phyloP scores from a whole-genome alignment of 148 eudicot species.

The Vaccinium darrowii region DNA sequence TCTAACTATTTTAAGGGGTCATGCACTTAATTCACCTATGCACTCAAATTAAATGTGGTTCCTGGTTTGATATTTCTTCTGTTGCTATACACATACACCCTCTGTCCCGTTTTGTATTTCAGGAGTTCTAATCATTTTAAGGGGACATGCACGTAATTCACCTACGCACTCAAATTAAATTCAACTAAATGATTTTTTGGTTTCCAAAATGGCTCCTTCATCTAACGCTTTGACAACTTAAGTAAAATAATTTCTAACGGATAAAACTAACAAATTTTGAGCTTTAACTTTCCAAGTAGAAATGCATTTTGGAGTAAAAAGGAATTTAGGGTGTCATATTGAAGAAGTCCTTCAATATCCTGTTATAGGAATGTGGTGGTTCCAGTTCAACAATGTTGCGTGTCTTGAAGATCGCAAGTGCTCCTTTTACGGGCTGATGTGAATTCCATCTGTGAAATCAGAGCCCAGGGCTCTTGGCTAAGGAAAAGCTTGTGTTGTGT shows the following conservation, averaged over 20 bases:
- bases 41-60: background rate
- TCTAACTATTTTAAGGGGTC: background rate
- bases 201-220: background rate
- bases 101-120: background rate
- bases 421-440: background rate
- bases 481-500: background rate
- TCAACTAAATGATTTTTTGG: background rate
- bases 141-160: background rate
- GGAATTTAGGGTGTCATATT: background rate
- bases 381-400: background rate
- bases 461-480: background rate
- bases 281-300: background rate
- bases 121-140: background rate
- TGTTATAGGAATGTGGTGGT: background rate
- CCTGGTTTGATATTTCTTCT: background rate
- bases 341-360: background rate
- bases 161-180: background rate
- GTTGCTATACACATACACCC: background rate
- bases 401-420: background rate
- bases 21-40: background rate
- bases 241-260: background rate
- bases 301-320: background rate
- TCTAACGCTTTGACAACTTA: background rate
- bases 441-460: background rate
- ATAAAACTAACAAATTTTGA: background rate